A percentile compares a stretch with the other conserved stretches of the same genome.
These are phyloP conservation scores for Cupressus sempervirens DNA, from an alignment of 75 land plant species.

Conservation along the genomic window DNA sequence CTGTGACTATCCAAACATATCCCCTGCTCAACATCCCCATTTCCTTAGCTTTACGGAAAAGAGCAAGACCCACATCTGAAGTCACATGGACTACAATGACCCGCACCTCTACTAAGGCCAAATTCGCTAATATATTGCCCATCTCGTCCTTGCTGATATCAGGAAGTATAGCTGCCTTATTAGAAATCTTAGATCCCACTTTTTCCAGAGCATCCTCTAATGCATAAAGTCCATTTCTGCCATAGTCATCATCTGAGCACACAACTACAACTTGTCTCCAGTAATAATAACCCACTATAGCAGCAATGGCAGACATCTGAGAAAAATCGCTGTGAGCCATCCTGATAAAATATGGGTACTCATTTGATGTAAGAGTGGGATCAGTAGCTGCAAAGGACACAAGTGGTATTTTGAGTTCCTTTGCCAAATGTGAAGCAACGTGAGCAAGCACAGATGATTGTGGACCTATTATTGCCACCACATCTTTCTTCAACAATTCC, in stretches of 20 bases:
- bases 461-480: too few species aligned
- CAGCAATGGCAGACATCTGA: conserved; percentile 64
- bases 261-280: conserved; percentile 48
- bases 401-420: conserved; percentile 46
- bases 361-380: conserved; percentile 37
- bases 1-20: conserved; percentile 58
- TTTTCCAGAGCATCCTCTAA: conserved; percentile 32
- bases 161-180: conserved; percentile 31
- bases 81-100: conserved; percentile 49
- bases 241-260: conserved; percentile 48
- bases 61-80: conserved; percentile 19
- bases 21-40: conserved; percentile 43
- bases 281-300: conserved; percentile 26
- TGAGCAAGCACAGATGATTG: conserved; percentile 47
- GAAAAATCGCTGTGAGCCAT: conserved; percentile 40
- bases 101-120: conserved; percentile 42
- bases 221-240: conserved; percentile 38
- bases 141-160: conserved; percentile 12
- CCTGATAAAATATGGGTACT: conserved; percentile 55
- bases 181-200: conserved; percentile 29
- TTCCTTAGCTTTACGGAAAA: conserved; percentile 38
- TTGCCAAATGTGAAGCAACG: conserved; percentile 49
- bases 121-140: conserved; percentile 14
- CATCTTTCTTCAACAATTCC: too few species aligned
- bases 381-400: conserved; percentile 58